Conservation (phyloP, 2,329 filamentous ascomycete species). For the Calonectria montana region DNA sequence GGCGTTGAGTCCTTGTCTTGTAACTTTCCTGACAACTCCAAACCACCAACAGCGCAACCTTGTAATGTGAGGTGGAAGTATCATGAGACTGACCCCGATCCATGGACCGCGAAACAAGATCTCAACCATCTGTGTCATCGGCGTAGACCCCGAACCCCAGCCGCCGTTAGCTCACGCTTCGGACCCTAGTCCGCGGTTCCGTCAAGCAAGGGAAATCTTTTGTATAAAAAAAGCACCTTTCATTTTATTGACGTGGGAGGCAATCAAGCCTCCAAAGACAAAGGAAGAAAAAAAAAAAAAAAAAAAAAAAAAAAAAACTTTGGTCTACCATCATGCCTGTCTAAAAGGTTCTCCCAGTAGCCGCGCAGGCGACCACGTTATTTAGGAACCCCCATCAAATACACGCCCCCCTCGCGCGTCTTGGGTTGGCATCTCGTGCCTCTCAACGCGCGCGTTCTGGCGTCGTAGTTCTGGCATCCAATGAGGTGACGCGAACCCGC, state of each 20-base stretch:
- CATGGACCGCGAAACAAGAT: slow-evolving; percentile 39
- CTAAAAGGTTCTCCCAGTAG: slow-evolving; percentile 18
- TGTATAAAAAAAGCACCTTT: neutral
- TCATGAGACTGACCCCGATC: slow-evolving; percentile 29
- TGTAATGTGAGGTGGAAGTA: slow-evolving; percentile 3
- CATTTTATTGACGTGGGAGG: neutral
- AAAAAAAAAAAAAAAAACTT: neutral
- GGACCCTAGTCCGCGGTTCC: slow-evolving; percentile 8
- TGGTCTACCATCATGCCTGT: slow-evolving; percentile 14
- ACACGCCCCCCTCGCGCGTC: slow-evolving; percentile 21
- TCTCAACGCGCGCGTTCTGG: slow-evolving; percentile 41
- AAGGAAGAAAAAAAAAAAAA: neutral
- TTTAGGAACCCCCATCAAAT: slow-evolving; percentile 1
- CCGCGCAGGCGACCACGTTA: slow-evolving; percentile 27
- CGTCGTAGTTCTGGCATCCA: slow-evolving; percentile 31
- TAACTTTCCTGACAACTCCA: slow-evolving; percentile 4
- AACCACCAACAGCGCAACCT: slow-evolving; percentile 9
- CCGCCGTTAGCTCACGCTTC: slow-evolving; percentile 19
- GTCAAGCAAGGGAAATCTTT: neutral
- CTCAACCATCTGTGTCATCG: slow-evolving; percentile 35
- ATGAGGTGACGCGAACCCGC: slow-evolving; percentile 36
- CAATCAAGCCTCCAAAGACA: neutral
- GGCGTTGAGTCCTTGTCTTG: neutral
- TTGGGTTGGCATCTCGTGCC: slow-evolving; percentile 19
- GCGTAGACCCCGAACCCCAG: slow-evolving; percentile 21